These are phyloP conservation scores for Hyphopichia burtonii DNA, from an alignment of 1,139 yeast genomes.

Conservation along the genomic window DNA sequence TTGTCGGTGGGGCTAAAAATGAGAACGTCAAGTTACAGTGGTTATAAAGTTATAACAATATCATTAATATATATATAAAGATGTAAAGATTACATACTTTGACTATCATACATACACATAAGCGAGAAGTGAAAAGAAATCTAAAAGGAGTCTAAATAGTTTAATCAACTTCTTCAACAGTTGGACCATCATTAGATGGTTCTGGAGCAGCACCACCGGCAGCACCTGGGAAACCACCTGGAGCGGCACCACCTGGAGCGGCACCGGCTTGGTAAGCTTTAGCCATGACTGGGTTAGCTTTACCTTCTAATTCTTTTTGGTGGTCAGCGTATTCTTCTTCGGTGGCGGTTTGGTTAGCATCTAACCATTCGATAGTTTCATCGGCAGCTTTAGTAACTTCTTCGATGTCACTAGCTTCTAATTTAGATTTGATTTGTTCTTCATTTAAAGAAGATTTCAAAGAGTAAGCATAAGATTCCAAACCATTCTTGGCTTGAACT, in stretches of 20 bases:
- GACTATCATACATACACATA: constrained; percentile 1
- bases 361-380: constrained; percentile 86
- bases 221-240: constrained; percentile 58
- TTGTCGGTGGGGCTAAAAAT: neutral
- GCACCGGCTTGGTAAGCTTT: constrained; percentile 76
- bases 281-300: constrained; percentile 92
- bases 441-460: constrained; percentile 81
- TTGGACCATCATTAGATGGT: constrained; percentile 80
- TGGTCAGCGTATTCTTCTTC: constrained; percentile 84
- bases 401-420: constrained; percentile 76
- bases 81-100: neutral
- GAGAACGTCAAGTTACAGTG: no score
- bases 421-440: constrained; percentile 79
- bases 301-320: constrained; percentile 91
- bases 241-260: constrained; percentile 42
- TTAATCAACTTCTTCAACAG: constrained; percentile 93
- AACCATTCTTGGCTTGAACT: constrained; percentile 73
- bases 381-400: constrained; percentile 80
- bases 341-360: constrained; percentile 81
- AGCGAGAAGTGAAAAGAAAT: neutral
- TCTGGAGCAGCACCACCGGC: constrained; percentile 71
- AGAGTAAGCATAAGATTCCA: constrained; percentile 89
- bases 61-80: neutral
- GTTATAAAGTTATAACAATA: neutral
- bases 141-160: constrained; percentile 1